phyloP scores from a whole-genome alignment of 352 stramenopile species.

The Aphanomyces astaci region DNA sequence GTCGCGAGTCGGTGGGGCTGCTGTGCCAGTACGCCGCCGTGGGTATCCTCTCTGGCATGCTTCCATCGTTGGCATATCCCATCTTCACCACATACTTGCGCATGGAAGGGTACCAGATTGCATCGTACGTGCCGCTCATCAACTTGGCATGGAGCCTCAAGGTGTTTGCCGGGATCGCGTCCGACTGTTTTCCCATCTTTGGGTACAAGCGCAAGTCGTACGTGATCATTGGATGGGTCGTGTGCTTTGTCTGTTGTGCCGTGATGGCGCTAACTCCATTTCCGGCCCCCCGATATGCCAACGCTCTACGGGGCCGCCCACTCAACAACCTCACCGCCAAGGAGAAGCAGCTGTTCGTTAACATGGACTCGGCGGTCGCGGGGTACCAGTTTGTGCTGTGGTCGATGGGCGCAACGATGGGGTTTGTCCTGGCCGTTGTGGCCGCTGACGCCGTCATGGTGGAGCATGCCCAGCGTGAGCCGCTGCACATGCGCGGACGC shows the following conservation, averaged over 20 bases:
- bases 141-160: slow-evolving; percentile 56
- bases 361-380: slow-evolving; percentile 31
- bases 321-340: slow-evolving; percentile 27
- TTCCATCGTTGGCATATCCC: slow-evolving; percentile 46
- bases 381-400: slow-evolving; percentile 47
- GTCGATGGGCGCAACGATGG: slow-evolving; percentile 62
- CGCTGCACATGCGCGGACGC: slow-evolving; percentile 36
- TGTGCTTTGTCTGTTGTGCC: slow-evolving; percentile 20
- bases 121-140: slow-evolving; percentile 40
- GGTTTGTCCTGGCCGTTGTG: slow-evolving; percentile 51
- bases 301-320: slow-evolving; percentile 25
- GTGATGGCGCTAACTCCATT: slow-evolving; percentile 42
- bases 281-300: slow-evolving; percentile 39
- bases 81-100: slow-evolving; percentile 53
- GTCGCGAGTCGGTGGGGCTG: slow-evolving; percentile 31
- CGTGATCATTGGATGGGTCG: slow-evolving; percentile 47
- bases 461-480: slow-evolving; percentile 61
- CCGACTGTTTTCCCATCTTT: slow-evolving; percentile 51
- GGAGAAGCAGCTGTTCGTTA: slow-evolving; percentile 34
- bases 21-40: slow-evolving; percentile 49
- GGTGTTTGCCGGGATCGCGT: slow-evolving; percentile 47
- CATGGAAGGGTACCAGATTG: slow-evolving; percentile 43
- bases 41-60: slow-evolving; percentile 39
- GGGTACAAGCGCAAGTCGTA: slow-evolving; percentile 49
- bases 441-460: slow-evolving; percentile 59